Evolutionary conservation across 208 protist species (phyloP).

Genomic region (Trypanosoma mega): DNA sequence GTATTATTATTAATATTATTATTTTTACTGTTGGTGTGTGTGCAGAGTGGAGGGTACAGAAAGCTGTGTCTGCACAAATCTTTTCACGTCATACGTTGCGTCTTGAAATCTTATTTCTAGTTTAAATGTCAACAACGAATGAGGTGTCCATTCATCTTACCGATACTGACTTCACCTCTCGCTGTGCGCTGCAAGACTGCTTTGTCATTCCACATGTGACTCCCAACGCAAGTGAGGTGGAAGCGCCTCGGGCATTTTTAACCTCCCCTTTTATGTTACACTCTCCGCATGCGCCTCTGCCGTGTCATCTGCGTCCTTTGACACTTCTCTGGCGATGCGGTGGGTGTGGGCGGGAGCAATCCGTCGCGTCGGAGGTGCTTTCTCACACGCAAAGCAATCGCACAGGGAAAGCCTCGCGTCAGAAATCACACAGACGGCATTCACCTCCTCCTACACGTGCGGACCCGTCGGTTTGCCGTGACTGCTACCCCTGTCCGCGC

Average conservation of each 20-base stretch:
- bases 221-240: neutral
- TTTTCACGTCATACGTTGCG: no score
- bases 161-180: slow-evolving; percentile 46
- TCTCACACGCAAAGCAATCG: neutral
- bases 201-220: slow-evolving; percentile 38
- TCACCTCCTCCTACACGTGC: neutral
- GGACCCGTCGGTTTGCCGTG: slow-evolving; percentile 27
- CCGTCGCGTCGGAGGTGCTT: slow-evolving; percentile 5
- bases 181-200: slow-evolving; percentile 32
- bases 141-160: slow-evolving; percentile 29
- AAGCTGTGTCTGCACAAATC: no score
- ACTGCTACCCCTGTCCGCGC: slow-evolving; percentile 59
- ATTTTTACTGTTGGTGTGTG: neutral
- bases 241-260: neutral
- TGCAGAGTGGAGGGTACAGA: no score
- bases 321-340: slow-evolving; percentile 52
- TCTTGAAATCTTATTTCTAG: no score
- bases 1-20: slow-evolving; percentile 7
- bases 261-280: slow-evolving; percentile 45
- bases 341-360: slow-evolving; percentile 29
- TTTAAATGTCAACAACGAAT: no score
- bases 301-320: slow-evolving; percentile 1
- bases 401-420: neutral
- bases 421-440: neutral
- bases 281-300: neutral